Evolutionary conservation across 345 rosid species (phyloP).

Genomic region (Populus simonii): DNA sequence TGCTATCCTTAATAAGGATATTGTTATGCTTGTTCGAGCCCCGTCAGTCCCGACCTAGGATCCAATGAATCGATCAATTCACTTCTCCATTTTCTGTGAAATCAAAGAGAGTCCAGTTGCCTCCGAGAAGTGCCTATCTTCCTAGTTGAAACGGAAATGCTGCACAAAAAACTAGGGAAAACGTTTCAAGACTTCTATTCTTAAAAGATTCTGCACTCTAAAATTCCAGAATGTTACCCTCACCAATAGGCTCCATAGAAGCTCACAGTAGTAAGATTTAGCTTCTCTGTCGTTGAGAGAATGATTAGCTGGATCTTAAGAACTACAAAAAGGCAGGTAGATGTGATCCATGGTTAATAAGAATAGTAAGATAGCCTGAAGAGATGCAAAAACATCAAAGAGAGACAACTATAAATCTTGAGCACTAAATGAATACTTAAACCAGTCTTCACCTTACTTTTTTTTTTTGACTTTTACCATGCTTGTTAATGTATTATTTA

Average conservation of each 20-base stretch:
- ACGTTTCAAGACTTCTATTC: too few species aligned
- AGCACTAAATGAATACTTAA: too few species aligned
- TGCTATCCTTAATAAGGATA: background rate
- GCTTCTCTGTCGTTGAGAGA: background rate
- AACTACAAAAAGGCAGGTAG: background rate
- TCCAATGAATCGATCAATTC: too few species aligned
- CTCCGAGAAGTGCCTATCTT: too few species aligned
- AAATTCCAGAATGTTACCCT: background rate
- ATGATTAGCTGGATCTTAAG: background rate
- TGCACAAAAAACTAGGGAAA: too few species aligned
- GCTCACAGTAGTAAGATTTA: background rate
- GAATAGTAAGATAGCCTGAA: background rate
- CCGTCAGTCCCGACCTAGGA: too few species aligned
- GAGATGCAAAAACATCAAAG: background rate
- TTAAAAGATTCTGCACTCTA: background rate
- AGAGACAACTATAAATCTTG: background rate
- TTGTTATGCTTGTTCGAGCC: too few species aligned
- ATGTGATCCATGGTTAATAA: background rate
- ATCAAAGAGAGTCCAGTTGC: too few species aligned
- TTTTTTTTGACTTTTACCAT: rapidly evolving
- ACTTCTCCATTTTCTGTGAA: too few species aligned
- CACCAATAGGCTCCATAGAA: background rate
- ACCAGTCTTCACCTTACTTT: too few species aligned
- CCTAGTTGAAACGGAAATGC: too few species aligned
- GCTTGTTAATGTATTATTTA: too few species aligned